These are phyloP conservation scores for Syzygium aqueum DNA, from an alignment of 345 rosid species.

Conservation along the genomic window DNA sequence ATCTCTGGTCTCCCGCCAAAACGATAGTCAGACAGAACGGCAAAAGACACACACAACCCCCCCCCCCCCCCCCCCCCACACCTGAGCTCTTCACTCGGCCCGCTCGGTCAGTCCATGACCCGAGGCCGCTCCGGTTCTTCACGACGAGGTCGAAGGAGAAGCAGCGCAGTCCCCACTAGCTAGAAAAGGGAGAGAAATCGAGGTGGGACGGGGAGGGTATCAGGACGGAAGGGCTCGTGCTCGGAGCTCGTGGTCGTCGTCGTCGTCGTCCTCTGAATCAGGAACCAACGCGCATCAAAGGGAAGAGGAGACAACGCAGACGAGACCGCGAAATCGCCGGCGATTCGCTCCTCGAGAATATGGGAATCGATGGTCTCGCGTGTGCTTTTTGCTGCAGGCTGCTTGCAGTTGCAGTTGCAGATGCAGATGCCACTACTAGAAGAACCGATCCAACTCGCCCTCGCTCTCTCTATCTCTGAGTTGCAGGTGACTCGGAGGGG, in stretches of 20 bases:
- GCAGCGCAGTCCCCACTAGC: not conserved
- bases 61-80: too few relatives aligned
- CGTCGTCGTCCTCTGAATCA: not conserved
- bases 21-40: not conserved
- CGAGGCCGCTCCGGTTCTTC: not conserved
- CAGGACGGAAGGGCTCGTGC: not conserved
- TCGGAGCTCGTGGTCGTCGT: not conserved
- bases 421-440: not conserved
- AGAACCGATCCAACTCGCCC: not conserved
- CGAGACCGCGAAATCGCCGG: not conserved
- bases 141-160: not conserved
- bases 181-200: not conserved
- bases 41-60: not conserved
- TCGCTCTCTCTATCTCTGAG: not conserved
- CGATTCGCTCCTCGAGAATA: not conserved
- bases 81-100: not conserved
- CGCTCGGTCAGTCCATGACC: not conserved
- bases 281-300: not conserved
- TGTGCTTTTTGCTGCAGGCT: not conserved
- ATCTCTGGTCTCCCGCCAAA: slow-evolving; percentile 1
- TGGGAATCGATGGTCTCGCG: too few relatives aligned
- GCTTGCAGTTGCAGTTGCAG: not conserved
- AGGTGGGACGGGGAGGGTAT: not conserved
- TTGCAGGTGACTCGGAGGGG: not conserved
- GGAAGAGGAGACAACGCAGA: not conserved